Evolutionary conservation across 305 asterid genomes (phyloP).

Genomic region (Lippia alba): DNA sequence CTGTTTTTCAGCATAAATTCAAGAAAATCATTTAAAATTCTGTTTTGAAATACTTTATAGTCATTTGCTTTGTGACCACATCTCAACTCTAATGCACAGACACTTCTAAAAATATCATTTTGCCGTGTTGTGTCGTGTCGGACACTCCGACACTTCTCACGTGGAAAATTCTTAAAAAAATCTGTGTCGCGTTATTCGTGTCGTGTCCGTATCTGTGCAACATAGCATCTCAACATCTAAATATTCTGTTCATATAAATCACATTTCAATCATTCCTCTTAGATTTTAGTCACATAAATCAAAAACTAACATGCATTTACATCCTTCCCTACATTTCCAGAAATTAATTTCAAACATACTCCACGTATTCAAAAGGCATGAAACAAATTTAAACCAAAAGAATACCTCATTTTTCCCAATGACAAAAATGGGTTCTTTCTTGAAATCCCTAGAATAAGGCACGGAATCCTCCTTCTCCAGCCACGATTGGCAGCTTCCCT

Average conservation of each 20-base stretch:
- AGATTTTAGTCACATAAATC: not conserved
- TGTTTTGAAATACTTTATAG: not conserved
- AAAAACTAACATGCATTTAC: not conserved
- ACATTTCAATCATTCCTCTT: not conserved
- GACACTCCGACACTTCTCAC: no score
- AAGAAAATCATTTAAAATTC: not conserved
- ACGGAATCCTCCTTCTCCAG: constrained; percentile 63
- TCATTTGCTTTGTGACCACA: constrained; percentile 3
- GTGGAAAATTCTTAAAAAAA: no score
- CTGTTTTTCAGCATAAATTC: not conserved
- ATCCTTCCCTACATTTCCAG: not conserved
- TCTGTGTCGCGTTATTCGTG: no score
- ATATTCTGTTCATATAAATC: no score
- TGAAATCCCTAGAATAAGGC: constrained; percentile 59
- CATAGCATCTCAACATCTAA: no score
- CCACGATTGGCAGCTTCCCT: constrained; percentile 58
- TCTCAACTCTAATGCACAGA: no score
- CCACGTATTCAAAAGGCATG: not conserved
- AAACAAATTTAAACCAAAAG: not conserved
- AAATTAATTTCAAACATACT: no score
- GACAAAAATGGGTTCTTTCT: constrained; percentile 51
- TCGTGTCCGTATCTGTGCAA: no score
- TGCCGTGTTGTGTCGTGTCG: no score
- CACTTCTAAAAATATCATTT: no score
- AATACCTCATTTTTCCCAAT: constrained; percentile 56